These are phyloP conservation scores for Afroboletus lepidellus DNA, from an alignment of 1,284 basidiomycete species.

Conservation along the genomic window DNA sequence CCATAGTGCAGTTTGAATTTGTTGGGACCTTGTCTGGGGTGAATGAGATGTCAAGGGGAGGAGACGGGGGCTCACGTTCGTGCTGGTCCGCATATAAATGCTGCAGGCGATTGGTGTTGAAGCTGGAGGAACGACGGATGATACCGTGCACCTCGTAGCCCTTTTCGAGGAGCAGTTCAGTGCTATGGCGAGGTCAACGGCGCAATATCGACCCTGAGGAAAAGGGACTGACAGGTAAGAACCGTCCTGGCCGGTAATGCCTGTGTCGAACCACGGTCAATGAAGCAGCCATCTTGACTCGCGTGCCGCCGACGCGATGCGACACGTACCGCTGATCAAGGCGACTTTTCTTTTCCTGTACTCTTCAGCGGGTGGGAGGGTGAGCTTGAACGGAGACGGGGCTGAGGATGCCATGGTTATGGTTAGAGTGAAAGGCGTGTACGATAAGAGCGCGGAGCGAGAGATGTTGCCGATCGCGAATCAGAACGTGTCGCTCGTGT, in stretches of 20 bases:
- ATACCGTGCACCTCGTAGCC: conserved; percentile 92
- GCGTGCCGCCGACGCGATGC: conserved; percentile 1
- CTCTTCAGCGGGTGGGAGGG: conserved; percentile 71
- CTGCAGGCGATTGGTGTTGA: conserved; percentile 90
- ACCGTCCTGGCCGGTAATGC: conserved; percentile 91
- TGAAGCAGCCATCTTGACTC: background rate
- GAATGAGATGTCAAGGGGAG: background rate
- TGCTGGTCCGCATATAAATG: conserved; percentile 88
- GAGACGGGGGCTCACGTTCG: conserved; percentile 54
- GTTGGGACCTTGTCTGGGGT: conserved; percentile 51
- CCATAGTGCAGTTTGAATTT: conserved; percentile 90
- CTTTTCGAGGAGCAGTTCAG: conserved; percentile 80
- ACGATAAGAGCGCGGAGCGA: background rate
- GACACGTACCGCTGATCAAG: conserved; percentile 72
- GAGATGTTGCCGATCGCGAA: conserved; percentile 1
- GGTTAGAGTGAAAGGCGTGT: background rate
- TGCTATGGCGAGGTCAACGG: conserved; percentile 43
- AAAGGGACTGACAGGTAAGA: conserved; percentile 70
- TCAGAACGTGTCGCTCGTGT: background rate
- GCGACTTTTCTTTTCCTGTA: conserved; percentile 87
- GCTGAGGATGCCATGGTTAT: conserved; percentile 22
- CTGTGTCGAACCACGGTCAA: conserved; percentile 41
- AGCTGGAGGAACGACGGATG: conserved; percentile 90
- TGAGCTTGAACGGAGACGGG: conserved; percentile 45
- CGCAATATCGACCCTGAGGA: background rate